Evolutionary conservation across 495 filamentous ascomycete species (phyloP).

Genomic region (Penicillium bovifimosum): DNA sequence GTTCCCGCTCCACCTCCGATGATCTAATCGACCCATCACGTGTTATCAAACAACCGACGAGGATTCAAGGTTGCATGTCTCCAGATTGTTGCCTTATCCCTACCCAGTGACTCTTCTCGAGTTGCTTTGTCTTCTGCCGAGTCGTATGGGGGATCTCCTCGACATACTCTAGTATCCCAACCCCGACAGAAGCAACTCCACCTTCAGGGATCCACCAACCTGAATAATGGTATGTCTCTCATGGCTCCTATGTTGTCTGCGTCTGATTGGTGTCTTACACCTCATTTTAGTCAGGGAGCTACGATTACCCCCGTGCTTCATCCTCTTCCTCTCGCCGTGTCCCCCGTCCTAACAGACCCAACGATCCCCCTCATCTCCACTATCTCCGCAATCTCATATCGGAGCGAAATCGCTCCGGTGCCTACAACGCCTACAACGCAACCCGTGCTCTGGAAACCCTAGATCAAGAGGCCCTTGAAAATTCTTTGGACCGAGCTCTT

Average conservation of each 20-base stretch:
- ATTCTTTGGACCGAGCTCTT: constrained; percentile 16
- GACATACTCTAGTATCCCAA: not conserved
- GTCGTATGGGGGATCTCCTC: not conserved
- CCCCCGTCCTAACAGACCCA: constrained; percentile 17
- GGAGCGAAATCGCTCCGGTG: constrained; percentile 34
- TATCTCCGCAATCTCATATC: constrained; percentile 41
- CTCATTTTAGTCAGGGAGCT: constrained; percentile 51
- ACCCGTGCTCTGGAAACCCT: constrained; percentile 35
- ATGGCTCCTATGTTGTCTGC: not conserved
- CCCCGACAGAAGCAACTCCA: not conserved
- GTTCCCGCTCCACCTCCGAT: constrained; percentile 18
- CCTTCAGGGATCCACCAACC: not conserved
- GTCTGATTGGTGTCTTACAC: constrained; percentile 1
- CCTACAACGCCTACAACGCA: constrained; percentile 38
- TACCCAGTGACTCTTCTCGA: not conserved
- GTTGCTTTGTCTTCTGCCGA: not conserved
- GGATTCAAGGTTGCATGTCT: constrained; percentile 1
- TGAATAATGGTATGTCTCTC: constrained; percentile 7
- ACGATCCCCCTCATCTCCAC: constrained; percentile 25
- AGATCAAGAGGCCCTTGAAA: constrained; percentile 35
- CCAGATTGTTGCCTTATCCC: not conserved
- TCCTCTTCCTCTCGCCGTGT: constrained; percentile 40
- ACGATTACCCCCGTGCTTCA: constrained; percentile 50
- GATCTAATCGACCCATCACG: constrained; percentile 29
- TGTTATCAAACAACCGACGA: constrained; percentile 2